Evolutionary conservation across 768 basidiomycete genomes (phyloP), one percentile per base, ranked within the genome.

Genomic region (Leccinum rimulosum): DNA sequence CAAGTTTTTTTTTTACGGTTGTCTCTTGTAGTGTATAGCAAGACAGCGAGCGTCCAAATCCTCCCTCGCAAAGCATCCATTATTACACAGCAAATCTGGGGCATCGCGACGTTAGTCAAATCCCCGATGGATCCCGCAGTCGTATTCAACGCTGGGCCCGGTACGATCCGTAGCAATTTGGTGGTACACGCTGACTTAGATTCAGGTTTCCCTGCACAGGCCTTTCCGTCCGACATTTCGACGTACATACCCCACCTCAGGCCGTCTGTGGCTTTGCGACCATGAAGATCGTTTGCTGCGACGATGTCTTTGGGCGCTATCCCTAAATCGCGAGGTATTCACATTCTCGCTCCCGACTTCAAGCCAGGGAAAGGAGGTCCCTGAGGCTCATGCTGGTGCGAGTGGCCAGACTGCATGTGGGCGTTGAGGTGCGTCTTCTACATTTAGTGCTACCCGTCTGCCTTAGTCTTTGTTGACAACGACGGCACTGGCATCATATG

Each of bases 401-500:
- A 70, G 73, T 61, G 75, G 74, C 17, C 74, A 67, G 25, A 95
- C 70, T 84, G 93, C 27, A 85, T 93, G 7, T 98, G 95, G 96
- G 89, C 92, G 0, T 75, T 96, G 53, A 78, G 69, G 89, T 87
- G 64, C 57, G 80, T 74, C 45, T 4, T 52, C 55, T 51, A 58
- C 51, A 40, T 30, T 33, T 57, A 10, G 30, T 12, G 15, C 30
- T 52, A 14, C 22, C 53, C 28, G 15, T 50, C 22, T 56, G 12
- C 56, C 38, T 31, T 33, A 55, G 47, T 58, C 22, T 63, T 50
- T 11, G 2, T 45, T 53, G 17, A 40, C 19, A 9, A 51, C 1
- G 94, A 97, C 62, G 93, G 95, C 4, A 84, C 89, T 15, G 83
- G 97, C 67, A 88, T 97, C 68, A 82, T 98, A 50, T 97, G 30